A percentile compares a stretch with the other conserved stretches of the same genome.
Conservation (phyloP, 2,329 filamentous ascomycete species). For the Fusarium pininemorale region DNA sequence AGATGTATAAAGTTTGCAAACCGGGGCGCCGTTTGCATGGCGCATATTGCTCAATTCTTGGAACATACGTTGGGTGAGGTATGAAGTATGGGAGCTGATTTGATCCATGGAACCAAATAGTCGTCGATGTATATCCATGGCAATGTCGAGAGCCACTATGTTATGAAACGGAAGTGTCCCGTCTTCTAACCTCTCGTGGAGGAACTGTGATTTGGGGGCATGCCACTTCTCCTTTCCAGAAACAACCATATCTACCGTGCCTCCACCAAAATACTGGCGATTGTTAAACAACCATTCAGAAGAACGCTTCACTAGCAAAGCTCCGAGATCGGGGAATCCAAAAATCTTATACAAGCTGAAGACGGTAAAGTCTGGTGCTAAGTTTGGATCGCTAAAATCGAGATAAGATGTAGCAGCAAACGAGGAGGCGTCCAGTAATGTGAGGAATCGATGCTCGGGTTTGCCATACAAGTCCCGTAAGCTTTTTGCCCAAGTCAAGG, state of each 20-base stretch:
- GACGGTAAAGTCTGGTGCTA: slow-evolving; percentile 83
- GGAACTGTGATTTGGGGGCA: slow-evolving; percentile 72
- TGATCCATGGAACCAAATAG: slow-evolving; percentile 77
- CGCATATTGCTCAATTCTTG: slow-evolving; percentile 65
- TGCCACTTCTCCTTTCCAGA: slow-evolving; percentile 85
- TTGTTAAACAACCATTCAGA: slow-evolving; percentile 70
- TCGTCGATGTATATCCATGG: slow-evolving; percentile 72
- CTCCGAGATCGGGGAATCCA: slow-evolving; percentile 91
- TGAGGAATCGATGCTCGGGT: slow-evolving; percentile 59
- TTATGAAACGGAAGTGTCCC: slow-evolving; percentile 91
- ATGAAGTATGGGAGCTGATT: slow-evolving; percentile 76
- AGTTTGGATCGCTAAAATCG: slow-evolving; percentile 68
- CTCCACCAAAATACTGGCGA: slow-evolving; percentile 89
- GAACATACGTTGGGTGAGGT: slow-evolving; percentile 68
- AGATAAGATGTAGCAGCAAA: slow-evolving; percentile 80
- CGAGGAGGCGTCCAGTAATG: slow-evolving; percentile 85
- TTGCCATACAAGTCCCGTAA: slow-evolving; percentile 49
- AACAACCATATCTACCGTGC: slow-evolving; percentile 90
- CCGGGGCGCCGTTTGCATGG: slow-evolving; percentile 73
- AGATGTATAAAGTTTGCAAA: slow-evolving; percentile 73
- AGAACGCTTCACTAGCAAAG: slow-evolving; percentile 80
- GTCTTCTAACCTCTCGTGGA: slow-evolving; percentile 89
- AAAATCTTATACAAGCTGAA: slow-evolving; percentile 98
- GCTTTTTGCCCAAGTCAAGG: slow-evolving; percentile 71
- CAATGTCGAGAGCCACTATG: slow-evolving; percentile 83